Percentiles rank a stretch among this genome's conserved stretches.
phyloP scores from a whole-genome alignment of 148 eudicot genomes.

The Bassia scoparia region DNA sequence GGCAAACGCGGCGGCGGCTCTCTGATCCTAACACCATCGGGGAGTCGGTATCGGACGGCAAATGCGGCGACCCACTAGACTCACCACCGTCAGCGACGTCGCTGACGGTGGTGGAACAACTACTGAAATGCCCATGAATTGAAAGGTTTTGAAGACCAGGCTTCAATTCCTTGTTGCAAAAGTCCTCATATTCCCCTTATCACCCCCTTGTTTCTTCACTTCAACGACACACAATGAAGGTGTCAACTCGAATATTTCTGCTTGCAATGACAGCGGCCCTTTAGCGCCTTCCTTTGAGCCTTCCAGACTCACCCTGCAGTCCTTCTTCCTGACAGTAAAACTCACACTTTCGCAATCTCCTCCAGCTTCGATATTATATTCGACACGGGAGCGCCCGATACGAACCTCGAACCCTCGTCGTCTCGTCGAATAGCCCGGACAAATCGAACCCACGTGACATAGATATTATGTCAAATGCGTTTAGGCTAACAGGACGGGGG shows the following conservation, averaged over 20 bases:
- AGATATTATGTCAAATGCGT: slow-evolving; percentile 77
- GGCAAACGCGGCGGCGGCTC: no score
- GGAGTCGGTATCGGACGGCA: slow-evolving; percentile 41
- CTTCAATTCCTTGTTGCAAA: slow-evolving; percentile 51
- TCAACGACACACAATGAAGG: slow-evolving; percentile 69
- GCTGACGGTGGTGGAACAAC: not conserved
- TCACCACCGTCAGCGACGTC: not conserved
- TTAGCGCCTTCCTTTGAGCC: slow-evolving; percentile 63
- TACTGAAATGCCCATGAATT: not conserved
- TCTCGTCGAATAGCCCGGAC: slow-evolving; percentile 77
- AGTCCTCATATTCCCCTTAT: slow-evolving; percentile 67
- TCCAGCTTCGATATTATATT: slow-evolving; percentile 67
- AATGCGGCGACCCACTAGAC: not conserved
- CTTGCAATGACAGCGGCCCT: slow-evolving; percentile 63
- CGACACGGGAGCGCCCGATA: slow-evolving; percentile 59
- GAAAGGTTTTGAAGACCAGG: slow-evolving; percentile 51
- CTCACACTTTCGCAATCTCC: slow-evolving; percentile 77
- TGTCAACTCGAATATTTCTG: slow-evolving; percentile 79
- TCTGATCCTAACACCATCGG: no score
- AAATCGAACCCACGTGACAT: slow-evolving; percentile 67
- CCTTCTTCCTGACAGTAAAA: slow-evolving; percentile 70
- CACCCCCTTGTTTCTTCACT: slow-evolving; percentile 75
- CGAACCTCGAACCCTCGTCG: slow-evolving; percentile 52
- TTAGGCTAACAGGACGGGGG: slow-evolving; percentile 70
- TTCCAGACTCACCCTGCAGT: slow-evolving; percentile 66